A percentile compares a stretch with the other conserved stretches of the same genome.
Conservation (phyloP, 257 asterid species). For the Solanum tarijense region DNA sequence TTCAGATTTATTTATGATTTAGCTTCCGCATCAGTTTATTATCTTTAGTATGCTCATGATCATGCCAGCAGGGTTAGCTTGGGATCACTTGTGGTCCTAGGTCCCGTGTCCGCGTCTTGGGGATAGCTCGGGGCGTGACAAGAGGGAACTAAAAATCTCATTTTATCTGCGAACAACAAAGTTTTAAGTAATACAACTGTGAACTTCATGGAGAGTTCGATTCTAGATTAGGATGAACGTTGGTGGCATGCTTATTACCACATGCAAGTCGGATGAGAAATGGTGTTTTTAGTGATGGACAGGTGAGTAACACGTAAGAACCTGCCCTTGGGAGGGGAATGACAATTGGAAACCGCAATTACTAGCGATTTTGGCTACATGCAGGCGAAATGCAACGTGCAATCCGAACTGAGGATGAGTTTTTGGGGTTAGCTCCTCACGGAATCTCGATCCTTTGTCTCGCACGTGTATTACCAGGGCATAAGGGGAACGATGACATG, state of each 20-base stretch:
- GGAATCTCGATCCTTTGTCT: background rate
- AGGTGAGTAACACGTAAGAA: background rate
- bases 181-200: background rate
- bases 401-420: background rate
- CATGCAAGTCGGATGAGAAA: background rate
- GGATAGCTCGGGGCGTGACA: too few relatives aligned
- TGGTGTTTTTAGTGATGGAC: accelerated
- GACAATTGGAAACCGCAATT: background rate
- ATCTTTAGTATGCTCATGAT: too few relatives aligned
- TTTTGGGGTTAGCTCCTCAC: background rate
- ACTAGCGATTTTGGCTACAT: too few relatives aligned
- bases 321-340: background rate
- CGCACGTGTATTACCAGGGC: too few relatives aligned
- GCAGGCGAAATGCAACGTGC: background rate
- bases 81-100: too few relatives aligned
- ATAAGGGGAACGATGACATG: too few relatives aligned
- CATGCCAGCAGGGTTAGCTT: too few relatives aligned
- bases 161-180: too few relatives aligned
- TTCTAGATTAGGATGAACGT: background rate
- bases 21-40: too few relatives aligned
- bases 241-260: background rate
- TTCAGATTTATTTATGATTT: too few relatives aligned
- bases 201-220: background rate
- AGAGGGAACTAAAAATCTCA: too few relatives aligned
- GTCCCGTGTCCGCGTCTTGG: too few relatives aligned